Base-by-base conservation (phyloP, 352 stramenopile genomes). In the Phytophthora tentaculata region DNA sequence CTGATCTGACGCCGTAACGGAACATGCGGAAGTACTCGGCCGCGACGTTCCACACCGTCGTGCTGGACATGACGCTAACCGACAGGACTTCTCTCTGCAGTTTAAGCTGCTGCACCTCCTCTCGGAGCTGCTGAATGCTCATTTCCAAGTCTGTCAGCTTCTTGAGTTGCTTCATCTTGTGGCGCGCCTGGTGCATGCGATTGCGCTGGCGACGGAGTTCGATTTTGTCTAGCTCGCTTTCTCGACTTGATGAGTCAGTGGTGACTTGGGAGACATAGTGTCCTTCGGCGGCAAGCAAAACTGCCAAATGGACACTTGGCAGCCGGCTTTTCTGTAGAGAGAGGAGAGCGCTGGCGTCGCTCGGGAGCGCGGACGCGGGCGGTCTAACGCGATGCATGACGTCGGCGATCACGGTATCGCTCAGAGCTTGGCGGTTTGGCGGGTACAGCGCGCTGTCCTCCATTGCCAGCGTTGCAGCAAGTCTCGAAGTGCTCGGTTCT, bases 91-190 rank as follows among this genome's bases (percentile, higher is more conserved):
- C 49, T 24, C 49, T 51, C 26, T 52, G 49, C 48, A 66, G 13
- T 22, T 47, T 47, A 29, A 60, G 49, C 37, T 60, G 48, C 49
- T 66, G 59, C 3, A 66, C 32, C 26, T 59, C 60, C 8, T 61
- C 41, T 41, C 50, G 60, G 7, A 67, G 60, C 16, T 67, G 59
- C 1, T 22, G 41, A 12, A 61, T 60, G 2, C 28, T 17, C 3
- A 49, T 61, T 50, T 61, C 50, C 9, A 67, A 50, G 60, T 61
- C 50, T 9, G 48, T 3, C 16, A 61, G 4, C 13, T 50, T 67
- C 23, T 61, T 39, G 19, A 61, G 19, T 28, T 67, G 39, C 28
- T 67, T 67, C 60, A 55, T 67, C 51, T 67, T 61, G 50, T 67
- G 19, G n/a, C 47, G 54, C 14, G 60, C 50, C 12, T 67, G 60